Percentiles rank a stretch among this genome's conserved stretches.
phyloP scores from a whole-genome alignment of 352 stramenopile genomes.

The Phytopythium vexans region DNA sequence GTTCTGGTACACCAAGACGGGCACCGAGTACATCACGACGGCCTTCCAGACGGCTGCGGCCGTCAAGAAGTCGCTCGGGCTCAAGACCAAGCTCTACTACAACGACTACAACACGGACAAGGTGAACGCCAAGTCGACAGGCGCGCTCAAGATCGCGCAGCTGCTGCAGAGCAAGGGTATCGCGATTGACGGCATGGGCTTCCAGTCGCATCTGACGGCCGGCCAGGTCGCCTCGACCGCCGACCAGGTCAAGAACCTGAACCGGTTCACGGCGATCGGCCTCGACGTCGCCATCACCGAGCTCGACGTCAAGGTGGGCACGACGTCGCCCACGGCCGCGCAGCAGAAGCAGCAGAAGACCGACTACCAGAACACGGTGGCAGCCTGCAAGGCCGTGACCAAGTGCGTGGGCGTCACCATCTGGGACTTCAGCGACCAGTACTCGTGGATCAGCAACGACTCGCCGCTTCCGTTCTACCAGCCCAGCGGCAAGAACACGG shows the following conservation, averaged over 20 bases:
- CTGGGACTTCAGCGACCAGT: slow-evolving; percentile 19
- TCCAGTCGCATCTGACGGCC: slow-evolving; percentile 6
- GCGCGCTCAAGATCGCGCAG: slow-evolving; percentile 17
- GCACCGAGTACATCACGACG: slow-evolving; percentile 24
- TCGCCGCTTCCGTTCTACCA: slow-evolving; percentile 25
- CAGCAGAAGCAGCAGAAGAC: slow-evolving; percentile 23
- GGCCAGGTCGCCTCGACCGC: slow-evolving; percentile 13
- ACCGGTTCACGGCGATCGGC: slow-evolving; percentile 17
- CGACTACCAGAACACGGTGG: slow-evolving; percentile 21
- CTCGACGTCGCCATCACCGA: slow-evolving; percentile 30
- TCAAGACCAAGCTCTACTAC: slow-evolving; percentile 10
- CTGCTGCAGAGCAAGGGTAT: slow-evolving; percentile 12
- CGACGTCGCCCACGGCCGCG: slow-evolving; percentile 15
- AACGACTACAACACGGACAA: slow-evolving; percentile 20
- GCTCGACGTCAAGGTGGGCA: slow-evolving; percentile 21
- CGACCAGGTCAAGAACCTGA: slow-evolving; percentile 24
- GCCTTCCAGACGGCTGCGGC: slow-evolving; percentile 25
- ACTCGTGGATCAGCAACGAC: slow-evolving; percentile 16
- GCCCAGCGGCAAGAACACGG: slow-evolving; percentile 16
- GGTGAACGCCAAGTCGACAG: slow-evolving; percentile 28
- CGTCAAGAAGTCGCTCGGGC: slow-evolving; percentile 21
- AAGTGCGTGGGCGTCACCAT: slow-evolving; percentile 12
- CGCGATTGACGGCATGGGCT: slow-evolving; percentile 24
- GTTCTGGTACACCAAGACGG: slow-evolving; percentile 35
- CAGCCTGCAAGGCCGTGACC: slow-evolving; percentile 25